Evolutionary conservation across 768 basidiomycete species (phyloP).

Genomic region (Termitomyces sp.): DNA sequence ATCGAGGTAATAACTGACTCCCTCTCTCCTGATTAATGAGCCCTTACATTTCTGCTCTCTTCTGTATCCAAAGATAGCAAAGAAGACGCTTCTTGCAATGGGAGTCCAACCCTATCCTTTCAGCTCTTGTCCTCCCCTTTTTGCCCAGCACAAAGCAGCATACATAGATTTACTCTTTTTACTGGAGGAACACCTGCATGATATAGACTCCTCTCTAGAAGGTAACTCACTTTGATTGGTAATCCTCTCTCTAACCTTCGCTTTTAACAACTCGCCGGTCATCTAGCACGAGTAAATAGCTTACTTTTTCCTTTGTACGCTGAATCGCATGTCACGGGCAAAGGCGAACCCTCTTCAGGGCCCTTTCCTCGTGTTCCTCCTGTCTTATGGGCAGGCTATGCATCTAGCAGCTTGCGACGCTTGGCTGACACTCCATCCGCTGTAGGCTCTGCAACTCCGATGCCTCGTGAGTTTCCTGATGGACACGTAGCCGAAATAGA

Average conservation of each 20-base stretch:
- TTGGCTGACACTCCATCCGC: slow-evolving; percentile 13
- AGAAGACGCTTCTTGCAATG: slow-evolving; percentile 41
- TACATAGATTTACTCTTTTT: slow-evolving; percentile 50
- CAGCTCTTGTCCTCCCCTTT: slow-evolving; percentile 39
- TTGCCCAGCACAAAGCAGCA: slow-evolving; percentile 41
- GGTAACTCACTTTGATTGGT: slow-evolving; percentile 25
- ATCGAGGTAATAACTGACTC: slow-evolving; percentile 44
- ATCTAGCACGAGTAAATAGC: slow-evolving; percentile 29
- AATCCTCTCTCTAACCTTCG: slow-evolving; percentile 4
- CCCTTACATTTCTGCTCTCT: slow-evolving; percentile 5
- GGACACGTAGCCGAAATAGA: slow-evolving; percentile 3
- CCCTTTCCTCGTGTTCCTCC: slow-evolving; percentile 2
- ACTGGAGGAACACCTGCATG: slow-evolving; percentile 33
- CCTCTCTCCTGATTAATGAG: slow-evolving; percentile 11
- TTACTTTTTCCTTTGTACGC: slow-evolving; percentile 36
- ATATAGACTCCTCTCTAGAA: slow-evolving; percentile 30
- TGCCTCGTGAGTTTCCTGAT: slow-evolving; percentile 35
- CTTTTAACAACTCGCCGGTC: background rate
- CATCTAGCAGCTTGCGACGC: slow-evolving; percentile 10
- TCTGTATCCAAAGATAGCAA: slow-evolving; percentile 38
- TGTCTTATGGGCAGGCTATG: background rate
- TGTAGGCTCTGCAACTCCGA: slow-evolving; percentile 23
- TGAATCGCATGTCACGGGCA: slow-evolving; percentile 24
- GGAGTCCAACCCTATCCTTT: slow-evolving; percentile 46
- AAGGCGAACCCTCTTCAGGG: slow-evolving; percentile 13